Evolutionary conservation across 2,329 filamentous ascomycete species (phyloP).

Genomic region (Botryotinia calthae): DNA sequence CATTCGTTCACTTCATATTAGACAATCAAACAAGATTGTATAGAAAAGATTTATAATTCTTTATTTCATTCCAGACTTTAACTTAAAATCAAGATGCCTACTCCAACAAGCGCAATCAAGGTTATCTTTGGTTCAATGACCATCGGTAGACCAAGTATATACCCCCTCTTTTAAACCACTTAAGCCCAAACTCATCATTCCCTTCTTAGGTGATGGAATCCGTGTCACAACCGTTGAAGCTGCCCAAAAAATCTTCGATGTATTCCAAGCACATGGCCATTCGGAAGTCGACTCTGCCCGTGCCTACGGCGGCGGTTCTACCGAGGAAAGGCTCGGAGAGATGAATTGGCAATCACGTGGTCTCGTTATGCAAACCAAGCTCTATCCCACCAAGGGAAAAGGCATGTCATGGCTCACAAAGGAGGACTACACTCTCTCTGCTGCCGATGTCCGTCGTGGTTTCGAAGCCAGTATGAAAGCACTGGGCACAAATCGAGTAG

Average conservation of each 20-base stretch:
- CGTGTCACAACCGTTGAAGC: background rate
- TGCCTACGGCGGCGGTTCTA: slow-evolving; percentile 60
- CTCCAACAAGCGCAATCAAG: background rate
- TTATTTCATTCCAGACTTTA: background rate
- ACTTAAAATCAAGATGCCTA: background rate
- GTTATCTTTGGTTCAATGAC: slow-evolving; percentile 32
- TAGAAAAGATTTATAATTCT: background rate
- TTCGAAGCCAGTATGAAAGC: slow-evolving; percentile 53
- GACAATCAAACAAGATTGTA: background rate
- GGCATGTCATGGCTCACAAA: background rate
- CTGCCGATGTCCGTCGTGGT: slow-evolving; percentile 48
- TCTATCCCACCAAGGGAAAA: slow-evolving; percentile 25
- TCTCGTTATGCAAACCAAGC: slow-evolving; percentile 60
- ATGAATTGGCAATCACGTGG: slow-evolving; percentile 63
- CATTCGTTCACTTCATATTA: background rate
- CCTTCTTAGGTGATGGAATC: background rate
- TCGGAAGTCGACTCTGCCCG: slow-evolving; percentile 69
- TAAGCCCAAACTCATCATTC: background rate
- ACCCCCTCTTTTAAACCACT: background rate
- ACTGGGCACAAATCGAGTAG: slow-evolving; percentile 48
- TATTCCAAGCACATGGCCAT: slow-evolving; percentile 64
- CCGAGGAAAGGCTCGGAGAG: slow-evolving; percentile 59
- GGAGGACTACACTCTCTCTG: slow-evolving; percentile 43
- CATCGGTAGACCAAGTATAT: slow-evolving; percentile 22
- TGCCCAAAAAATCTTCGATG: slow-evolving; percentile 51